Percentiles rank a stretch among this genome's conserved stretches.
These are phyloP conservation scores for Leptodermis oblonga DNA, from an alignment of 257 asterid species.

Conservation along the genomic window DNA sequence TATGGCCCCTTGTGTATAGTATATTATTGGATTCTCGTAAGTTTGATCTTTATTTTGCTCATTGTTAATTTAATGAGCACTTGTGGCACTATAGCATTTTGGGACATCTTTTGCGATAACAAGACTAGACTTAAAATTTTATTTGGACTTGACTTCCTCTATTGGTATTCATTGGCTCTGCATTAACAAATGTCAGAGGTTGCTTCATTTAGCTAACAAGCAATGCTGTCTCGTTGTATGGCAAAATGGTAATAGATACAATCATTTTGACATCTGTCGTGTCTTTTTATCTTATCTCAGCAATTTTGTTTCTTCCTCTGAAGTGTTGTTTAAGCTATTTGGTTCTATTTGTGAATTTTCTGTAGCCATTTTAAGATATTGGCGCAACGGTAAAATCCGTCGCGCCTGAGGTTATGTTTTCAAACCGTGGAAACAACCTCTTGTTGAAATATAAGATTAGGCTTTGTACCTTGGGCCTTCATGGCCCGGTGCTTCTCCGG, in stretches of 20 bases:
- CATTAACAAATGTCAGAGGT: neutral
- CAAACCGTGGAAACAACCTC: no score
- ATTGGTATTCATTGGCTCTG: neutral
- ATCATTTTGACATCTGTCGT: neutral
- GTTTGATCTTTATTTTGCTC: neutral
- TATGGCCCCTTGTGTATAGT: neutral
- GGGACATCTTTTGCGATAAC: neutral
- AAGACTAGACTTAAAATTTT: neutral
- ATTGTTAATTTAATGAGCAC: neutral
- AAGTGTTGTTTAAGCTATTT: neutral
- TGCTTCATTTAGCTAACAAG: neutral
- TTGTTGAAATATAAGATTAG: no score
- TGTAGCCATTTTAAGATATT: neutral
- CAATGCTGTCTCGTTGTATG: neutral
- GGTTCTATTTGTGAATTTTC: neutral
- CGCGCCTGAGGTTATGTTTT: no score
- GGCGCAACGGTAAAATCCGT: no score
- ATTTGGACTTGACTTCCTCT: neutral
- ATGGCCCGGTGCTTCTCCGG: no score
- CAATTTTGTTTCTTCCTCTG: neutral
- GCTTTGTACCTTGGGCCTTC: no score
- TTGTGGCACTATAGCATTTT: neutral
- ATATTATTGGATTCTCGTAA: neutral
- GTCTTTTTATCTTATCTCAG: neutral
- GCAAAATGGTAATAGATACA: no score